Base-by-base conservation (phyloP, 2,329 filamentous ascomycete genomes). In the Fusarium decemcellulare region DNA sequence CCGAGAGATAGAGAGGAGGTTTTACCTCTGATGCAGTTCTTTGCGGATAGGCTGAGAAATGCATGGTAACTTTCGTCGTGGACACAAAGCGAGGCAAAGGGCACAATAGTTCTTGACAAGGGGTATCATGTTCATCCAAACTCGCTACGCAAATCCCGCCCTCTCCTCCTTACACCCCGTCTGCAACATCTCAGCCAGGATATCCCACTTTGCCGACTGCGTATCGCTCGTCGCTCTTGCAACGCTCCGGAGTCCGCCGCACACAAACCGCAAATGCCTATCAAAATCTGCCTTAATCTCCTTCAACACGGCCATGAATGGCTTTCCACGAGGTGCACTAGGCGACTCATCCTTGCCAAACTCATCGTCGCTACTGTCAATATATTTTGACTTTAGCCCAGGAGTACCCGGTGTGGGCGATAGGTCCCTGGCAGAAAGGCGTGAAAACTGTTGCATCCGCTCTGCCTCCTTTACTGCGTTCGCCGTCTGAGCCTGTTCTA, bases 11-110 rank as follows among this genome's bases (percentile, higher is more conserved):
- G 92, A 56, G 94, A 97, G 11, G 95, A 98, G 84, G 95, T 97
- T 87, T 76, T 95, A 74, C 94, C 95, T 1, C 87, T 98, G 64
- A 98, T 98, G 94, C 89, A 92, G 75, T 98, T 91, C 73, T 87
- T 94, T 73, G 91, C 91, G 0, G 86, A 91, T 53, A 86, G 91
- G 74, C 79, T 96, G 16, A 74, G 59, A 32, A 71, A 61, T 54
- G 76, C 23, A 23, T 23, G 23, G 23, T 23, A n/a, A n/a, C n/a
- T n/a, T n/a, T n/a, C n/a, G n/a, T n/a, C n/a, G n/a, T n/a, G n/a
- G n/a, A n/a, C n/a, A n/a, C n/a, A n/a, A n/a, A n/a, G n/a, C n/a
- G n/a, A n/a, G n/a, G n/a, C n/a, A n/a, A n/a, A 50, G 32, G 5
- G 3, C 23, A 5, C 23, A 23, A 23, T 5, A 5, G 5, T 23